Evolutionary conservation across 306 rosid genomes (phyloP).

Genomic region (Vicia sativa): DNA sequence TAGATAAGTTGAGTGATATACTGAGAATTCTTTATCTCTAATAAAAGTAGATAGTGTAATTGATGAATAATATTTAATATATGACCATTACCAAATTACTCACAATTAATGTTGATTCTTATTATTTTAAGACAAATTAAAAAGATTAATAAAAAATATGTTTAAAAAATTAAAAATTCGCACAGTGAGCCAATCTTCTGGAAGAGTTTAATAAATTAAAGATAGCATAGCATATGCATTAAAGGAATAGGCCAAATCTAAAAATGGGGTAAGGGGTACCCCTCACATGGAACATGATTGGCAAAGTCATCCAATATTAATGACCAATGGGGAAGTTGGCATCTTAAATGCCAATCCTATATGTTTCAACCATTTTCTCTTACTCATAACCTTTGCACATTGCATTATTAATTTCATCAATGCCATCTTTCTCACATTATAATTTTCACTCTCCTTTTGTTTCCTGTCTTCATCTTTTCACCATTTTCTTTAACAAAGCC

Average conservation of each 20-base stretch:
- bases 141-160: too few relatives aligned
- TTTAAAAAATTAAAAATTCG: too few relatives aligned
- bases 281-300: conserved; percentile 28
- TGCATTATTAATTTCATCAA: neutral
- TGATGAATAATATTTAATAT: too few relatives aligned
- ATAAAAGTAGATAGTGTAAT: too few relatives aligned
- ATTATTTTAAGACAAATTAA: too few relatives aligned
- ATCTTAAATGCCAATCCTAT: conserved; percentile 46
- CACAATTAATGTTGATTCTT: too few relatives aligned
- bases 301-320: conserved; percentile 54
- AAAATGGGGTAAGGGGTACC: conserved; percentile 17
- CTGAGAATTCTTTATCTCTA: too few relatives aligned
- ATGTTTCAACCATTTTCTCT: conserved; percentile 7
- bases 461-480: conserved; percentile 3
- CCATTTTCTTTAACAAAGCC: conserved; percentile 33
- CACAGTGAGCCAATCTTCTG: too few relatives aligned
- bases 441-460: neutral
- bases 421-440: conserved; percentile 7
- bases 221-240: neutral
- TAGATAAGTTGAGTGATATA: too few relatives aligned
- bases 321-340: conserved; percentile 62
- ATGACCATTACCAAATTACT: too few relatives aligned
- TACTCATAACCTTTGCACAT: neutral
- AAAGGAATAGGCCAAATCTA: neutral
- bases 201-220: too few relatives aligned